Percentiles rank a stretch among this genome's conserved stretches.
These are phyloP conservation scores for Fusarium udum DNA, from an alignment of 2,329 filamentous ascomycete genomes.

Conservation along the genomic window DNA sequence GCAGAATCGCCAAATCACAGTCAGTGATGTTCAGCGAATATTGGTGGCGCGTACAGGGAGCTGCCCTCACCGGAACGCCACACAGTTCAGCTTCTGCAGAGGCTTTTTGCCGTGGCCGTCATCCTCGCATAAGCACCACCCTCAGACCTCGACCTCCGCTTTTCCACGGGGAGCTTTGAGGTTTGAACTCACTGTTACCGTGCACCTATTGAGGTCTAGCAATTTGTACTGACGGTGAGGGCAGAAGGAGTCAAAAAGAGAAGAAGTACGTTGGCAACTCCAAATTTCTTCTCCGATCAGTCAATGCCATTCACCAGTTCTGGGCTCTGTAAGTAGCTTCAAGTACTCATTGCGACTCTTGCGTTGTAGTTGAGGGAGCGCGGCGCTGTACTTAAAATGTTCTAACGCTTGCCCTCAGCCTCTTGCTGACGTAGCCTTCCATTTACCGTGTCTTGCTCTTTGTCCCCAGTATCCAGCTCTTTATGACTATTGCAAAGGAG, in stretches of 20 bases:
- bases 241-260: not conserved
- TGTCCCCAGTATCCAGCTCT: not conserved
- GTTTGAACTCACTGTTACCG: not conserved
- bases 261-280: not conserved
- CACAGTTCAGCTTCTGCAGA: not conserved
- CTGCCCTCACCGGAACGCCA: not conserved
- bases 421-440: not conserved
- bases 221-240: not conserved
- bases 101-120: not conserved
- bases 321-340: rapidly evolving
- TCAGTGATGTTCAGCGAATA: not conserved
- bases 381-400: not conserved
- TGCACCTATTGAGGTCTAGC: not conserved
- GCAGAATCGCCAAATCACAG: not conserved
- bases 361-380: too few species aligned
- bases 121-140: not conserved
- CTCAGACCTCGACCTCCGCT: not conserved
- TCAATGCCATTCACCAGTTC: not conserved
- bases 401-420: not conserved
- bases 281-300: rapidly evolving
- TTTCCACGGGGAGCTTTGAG: not conserved
- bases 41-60: not conserved
- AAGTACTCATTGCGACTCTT: not conserved
- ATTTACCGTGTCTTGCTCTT: rapidly evolving
- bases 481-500: not conserved